Evolutionary conservation across 2,329 filamentous ascomycete species (phyloP), one percentile per base, ranked within the genome.

Genomic region (Colletotrichum tofieldiae): DNA sequence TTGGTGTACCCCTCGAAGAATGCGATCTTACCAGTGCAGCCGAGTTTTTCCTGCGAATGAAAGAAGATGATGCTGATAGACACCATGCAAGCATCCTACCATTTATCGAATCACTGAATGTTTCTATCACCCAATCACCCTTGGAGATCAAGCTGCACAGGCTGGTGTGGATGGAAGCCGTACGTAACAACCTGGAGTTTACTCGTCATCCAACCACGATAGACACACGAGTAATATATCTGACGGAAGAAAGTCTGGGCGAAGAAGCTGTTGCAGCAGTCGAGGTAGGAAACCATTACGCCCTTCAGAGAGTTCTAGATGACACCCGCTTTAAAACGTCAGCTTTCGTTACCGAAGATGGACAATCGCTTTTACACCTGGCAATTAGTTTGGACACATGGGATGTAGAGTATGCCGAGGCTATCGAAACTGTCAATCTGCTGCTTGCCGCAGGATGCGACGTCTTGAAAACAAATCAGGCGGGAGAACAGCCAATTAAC

Each of bases 231-330:
- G 11, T 59, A 20, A 18, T 51, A 20, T 29, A 29, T 23, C 16
- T 60, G 0, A 51, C 18, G 11, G 1, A 26, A 9, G 23, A 66
- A 12, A 54, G n/a, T 2, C n/a, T 66, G 5, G 8, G 2, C 1
- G 41, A 8, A 5, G 16, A 52, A 32, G 54, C 43, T 0, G 1
- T 43, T 6, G 4, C 3, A 1, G 55, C 55, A 59, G 18, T 39
- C 1, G 1, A 2, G 0, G 16, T 0, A 5, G 18, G 9, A 18
- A 41, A 52, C 2, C 2, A 11, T 1, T n/a, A 0, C 3, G 45
- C 11, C 1, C 18, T 66, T 0, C 2, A 32, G 1, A 51, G 7
- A 14, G 16, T 66, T 18, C 5, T 59, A 0, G 8, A 8, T n/a
- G 54, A 59, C 6, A 43, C 54, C 1, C 54, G 45, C 1, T 14